A percentile compares a stretch with the other conserved stretches of the same genome.
Conservation (phyloP, 2,329 filamentous ascomycete genomes). For the Lachnum nothofagi region DNA sequence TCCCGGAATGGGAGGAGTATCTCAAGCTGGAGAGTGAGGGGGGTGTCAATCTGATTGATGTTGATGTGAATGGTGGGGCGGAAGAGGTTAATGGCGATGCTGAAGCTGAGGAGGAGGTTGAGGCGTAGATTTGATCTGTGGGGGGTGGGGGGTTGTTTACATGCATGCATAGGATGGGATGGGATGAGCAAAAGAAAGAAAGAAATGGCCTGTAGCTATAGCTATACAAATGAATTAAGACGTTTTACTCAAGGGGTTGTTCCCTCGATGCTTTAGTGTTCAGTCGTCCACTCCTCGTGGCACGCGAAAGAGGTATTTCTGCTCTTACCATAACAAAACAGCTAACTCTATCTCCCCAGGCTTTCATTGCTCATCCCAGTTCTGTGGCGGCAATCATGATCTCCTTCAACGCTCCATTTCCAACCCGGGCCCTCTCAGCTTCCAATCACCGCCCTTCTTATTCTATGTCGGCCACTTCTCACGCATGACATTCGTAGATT, state of each 20-base stretch:
- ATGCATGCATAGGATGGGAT: background rate
- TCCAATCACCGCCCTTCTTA: too few species aligned
- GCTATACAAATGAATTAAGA: slow-evolving; percentile 1
- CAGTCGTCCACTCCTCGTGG: too few species aligned
- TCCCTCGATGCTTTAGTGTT: too few species aligned
- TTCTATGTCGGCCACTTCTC: too few species aligned
- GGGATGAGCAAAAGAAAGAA: background rate
- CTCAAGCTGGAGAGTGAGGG: slow-evolving; percentile 73
- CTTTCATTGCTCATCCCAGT: too few species aligned
- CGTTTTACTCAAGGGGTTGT: background rate
- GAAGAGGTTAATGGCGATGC: slow-evolving; percentile 19
- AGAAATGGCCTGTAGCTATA: background rate
- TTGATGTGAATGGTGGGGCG: slow-evolving; percentile 19
- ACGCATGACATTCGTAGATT: too few species aligned
- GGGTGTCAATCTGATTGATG: slow-evolving; percentile 26
- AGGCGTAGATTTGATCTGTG: slow-evolving; percentile 6
- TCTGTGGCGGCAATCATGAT: too few species aligned
- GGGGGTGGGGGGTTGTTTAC: background rate
- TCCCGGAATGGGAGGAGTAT: slow-evolving; percentile 95
- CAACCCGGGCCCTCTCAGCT: too few species aligned
- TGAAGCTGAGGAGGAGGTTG: slow-evolving; percentile 22
- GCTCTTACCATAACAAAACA: too few species aligned
- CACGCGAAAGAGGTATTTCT: too few species aligned
- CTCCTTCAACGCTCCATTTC: too few species aligned
- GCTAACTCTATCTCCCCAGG: too few species aligned